These are phyloP conservation scores for Backusella sp. DNA, from an alignment of 192 early-diverging fungal genomes.

Conservation along the genomic window DNA sequence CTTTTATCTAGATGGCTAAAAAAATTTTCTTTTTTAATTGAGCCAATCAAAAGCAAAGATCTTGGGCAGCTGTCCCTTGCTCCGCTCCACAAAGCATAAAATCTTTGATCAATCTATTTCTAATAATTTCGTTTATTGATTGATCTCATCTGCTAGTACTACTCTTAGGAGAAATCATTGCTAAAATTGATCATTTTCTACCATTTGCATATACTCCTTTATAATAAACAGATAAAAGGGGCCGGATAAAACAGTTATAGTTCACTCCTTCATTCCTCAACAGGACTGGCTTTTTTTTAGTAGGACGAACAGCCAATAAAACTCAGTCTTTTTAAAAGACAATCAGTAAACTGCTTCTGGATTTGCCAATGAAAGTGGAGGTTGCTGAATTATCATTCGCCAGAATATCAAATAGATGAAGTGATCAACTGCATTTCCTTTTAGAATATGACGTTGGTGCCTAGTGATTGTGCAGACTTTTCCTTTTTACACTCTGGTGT, in stretches of 20 bases:
- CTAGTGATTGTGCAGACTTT: background rate
- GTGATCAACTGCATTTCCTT: background rate
- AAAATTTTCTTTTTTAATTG: constrained; percentile 8
- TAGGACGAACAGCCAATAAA: constrained; percentile 5
- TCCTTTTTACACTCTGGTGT: background rate
- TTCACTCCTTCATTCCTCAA: background rate
- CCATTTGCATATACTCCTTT: background rate
- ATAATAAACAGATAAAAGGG: background rate
- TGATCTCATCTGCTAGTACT: background rate
- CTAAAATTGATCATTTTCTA: background rate
- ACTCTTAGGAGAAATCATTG: background rate
- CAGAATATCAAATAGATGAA: background rate
- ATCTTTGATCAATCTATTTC: constrained; percentile 6
- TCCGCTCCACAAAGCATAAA: constrained; percentile 7
- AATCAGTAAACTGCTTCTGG: background rate
- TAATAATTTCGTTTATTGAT: background rate
- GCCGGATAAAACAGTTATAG: background rate
- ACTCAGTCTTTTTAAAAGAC: background rate
- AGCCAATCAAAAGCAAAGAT: constrained; percentile 4
- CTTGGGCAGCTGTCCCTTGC: constrained; percentile 2
- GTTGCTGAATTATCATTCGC: background rate
- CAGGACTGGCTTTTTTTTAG: constrained; percentile 7
- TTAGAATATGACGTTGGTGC: background rate
- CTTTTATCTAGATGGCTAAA: constrained; percentile 7
- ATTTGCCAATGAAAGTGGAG: background rate